phyloP scores from a whole-genome alignment of 139 green algal genomes.

The Chlamydomonas schloesseri region DNA sequence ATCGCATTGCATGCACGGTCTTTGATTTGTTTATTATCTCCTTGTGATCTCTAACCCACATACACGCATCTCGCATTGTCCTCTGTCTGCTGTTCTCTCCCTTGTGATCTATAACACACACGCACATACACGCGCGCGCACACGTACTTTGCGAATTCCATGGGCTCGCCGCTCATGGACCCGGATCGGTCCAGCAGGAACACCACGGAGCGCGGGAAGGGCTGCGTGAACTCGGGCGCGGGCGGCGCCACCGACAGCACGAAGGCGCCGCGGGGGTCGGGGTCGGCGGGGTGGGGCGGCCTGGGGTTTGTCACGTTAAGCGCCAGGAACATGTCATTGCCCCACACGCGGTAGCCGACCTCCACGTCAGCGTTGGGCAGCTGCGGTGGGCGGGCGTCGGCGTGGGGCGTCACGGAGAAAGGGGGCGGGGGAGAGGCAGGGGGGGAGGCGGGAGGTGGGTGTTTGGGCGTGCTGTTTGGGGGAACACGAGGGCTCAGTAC shows the following conservation, averaged over 20 bases:
- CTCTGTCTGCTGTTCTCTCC: no score
- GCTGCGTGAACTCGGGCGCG: constrained; percentile 43
- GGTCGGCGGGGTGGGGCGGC: background rate
- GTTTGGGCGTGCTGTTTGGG: background rate
- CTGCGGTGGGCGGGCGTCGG: no score
- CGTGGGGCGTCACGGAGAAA: no score
- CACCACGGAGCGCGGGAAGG: constrained; percentile 66
- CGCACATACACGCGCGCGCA: no score
- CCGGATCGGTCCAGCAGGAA: constrained; percentile 72
- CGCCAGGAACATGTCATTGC: constrained; percentile 55
- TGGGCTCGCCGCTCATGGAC: constrained; percentile 64
- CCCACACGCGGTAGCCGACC: constrained; percentile 52
- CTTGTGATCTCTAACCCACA: no score
- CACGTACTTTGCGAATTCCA: constrained; percentile 54
- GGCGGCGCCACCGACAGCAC: constrained; percentile 55
- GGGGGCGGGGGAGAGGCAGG: background rate
- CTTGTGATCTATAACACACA: no score
- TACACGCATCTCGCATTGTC: no score
- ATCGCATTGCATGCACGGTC: no score
- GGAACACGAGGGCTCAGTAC: no score
- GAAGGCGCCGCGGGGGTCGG: constrained; percentile 59
- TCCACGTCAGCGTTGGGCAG: constrained; percentile 35
- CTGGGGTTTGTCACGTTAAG: constrained; percentile 50
- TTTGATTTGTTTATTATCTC: no score
- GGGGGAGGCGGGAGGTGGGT: background rate